Conservation (phyloP, 2,329 filamentous ascomycete genomes). For the Aspergillus sp. region DNA sequence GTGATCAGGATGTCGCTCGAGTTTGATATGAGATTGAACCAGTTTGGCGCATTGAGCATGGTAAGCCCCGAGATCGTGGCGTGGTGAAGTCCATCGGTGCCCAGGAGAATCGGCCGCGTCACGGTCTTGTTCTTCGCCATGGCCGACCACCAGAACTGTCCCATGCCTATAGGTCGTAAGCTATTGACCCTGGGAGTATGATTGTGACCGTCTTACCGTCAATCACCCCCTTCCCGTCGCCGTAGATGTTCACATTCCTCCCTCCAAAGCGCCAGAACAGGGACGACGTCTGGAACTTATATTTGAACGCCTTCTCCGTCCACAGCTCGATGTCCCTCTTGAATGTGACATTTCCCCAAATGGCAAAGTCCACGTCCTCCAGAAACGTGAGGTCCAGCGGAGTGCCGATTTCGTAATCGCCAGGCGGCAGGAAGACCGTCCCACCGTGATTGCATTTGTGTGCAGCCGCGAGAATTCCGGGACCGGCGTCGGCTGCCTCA, state of each 20-base stretch:
- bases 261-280: neutral
- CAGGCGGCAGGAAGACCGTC: neutral
- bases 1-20: neutral
- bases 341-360: neutral
- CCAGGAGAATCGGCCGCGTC: neutral
- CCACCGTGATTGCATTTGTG: neutral
- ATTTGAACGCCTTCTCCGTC: neutral
- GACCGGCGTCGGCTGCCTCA: neutral
- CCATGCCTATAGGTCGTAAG: neutral
- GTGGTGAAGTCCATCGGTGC: neutral
- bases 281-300: neutral
- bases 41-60: neutral
- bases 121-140: neutral
- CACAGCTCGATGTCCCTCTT: neutral
- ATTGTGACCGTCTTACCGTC: neutral
- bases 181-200: neutral
- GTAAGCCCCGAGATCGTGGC: neutral
- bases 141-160: constrained; percentile 5
- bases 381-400: neutral
- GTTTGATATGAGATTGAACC: neutral
- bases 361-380: neutral
- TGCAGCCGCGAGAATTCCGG: neutral
- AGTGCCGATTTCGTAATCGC: neutral
- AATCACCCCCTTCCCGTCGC: neutral
- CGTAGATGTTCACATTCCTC: neutral